These are phyloP conservation scores for Mucor plumbeus DNA, from an alignment of 371 early-diverging fungal genomes.

Conservation along the genomic window DNA sequence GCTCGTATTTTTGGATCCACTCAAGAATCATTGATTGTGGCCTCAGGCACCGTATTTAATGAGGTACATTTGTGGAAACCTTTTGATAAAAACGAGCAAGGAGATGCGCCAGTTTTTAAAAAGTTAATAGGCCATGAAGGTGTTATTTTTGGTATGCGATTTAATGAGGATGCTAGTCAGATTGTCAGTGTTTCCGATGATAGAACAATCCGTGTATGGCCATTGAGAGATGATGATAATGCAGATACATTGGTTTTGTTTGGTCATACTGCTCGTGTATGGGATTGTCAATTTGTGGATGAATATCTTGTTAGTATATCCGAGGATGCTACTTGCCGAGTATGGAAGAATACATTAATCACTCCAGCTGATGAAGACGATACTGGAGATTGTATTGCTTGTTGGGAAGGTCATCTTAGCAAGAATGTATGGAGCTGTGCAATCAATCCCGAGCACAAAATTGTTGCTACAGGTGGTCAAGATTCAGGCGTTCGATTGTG, in stretches of 20 bases:
- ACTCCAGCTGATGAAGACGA: conserved; percentile 41
- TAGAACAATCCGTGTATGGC: conserved; percentile 84
- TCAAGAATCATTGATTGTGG: conserved; percentile 56
- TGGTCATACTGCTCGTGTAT: conserved; percentile 85
- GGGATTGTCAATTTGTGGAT: conserved; percentile 76
- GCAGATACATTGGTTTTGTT: conserved; percentile 57
- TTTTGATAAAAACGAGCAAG: conserved; percentile 32
- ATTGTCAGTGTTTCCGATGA: conserved; percentile 85
- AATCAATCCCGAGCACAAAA: conserved; percentile 51
- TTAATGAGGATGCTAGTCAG: conserved; percentile 61
- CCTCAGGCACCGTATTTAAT: conserved; percentile 87
- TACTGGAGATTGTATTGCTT: conserved; percentile 61
- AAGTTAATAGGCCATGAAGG: conserved; percentile 77
- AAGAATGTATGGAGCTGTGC: conserved; percentile 88
- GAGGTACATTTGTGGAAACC: conserved; percentile 77
- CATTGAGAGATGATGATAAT: conserved; percentile 28
- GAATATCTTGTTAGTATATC: conserved; percentile 68
- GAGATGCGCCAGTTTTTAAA: conserved; percentile 54
- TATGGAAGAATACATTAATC: conserved; percentile 69
- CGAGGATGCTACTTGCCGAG: conserved; percentile 81
- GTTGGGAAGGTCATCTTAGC: conserved; percentile 81
- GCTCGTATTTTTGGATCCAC: conserved; percentile 70
- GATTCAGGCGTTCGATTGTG: conserved; percentile 82
- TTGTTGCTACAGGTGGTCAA: conserved; percentile 80
- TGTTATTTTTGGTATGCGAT: conserved; percentile 81